Conservation (phyloP, 345 rosid genomes). For the Eucalyptus pumila region DNA sequence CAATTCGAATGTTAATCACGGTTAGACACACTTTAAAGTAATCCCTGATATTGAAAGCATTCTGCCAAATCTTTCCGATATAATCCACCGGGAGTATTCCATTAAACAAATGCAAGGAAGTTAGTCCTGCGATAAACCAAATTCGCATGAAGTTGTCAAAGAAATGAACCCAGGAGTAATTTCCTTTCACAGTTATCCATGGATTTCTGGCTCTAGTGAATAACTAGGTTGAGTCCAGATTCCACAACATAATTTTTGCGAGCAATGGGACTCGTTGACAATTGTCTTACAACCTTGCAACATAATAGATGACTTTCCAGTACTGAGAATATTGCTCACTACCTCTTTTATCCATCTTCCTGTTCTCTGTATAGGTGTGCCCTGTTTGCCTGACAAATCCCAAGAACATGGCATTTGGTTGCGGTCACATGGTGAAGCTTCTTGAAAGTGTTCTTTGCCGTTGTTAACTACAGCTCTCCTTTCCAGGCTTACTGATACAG, state of each 20-base stretch:
- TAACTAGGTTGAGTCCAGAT: neutral
- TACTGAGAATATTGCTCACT: neutral
- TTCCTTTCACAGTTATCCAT: neutral
- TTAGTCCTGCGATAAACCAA: neutral
- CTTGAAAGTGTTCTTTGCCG: neutral
- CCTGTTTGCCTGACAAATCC: constrained; percentile 65
- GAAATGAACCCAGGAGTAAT: neutral
- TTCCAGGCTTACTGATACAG: neutral
- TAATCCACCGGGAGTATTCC: neutral
- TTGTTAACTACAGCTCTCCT: neutral
- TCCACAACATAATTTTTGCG: neutral
- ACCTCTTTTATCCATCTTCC: neutral
- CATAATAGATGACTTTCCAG: neutral
- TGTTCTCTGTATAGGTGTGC: constrained; percentile 41
- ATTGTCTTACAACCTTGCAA: neutral
- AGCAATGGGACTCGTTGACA: neutral
- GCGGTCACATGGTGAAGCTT: constrained; percentile 39
- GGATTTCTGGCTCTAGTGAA: neutral
- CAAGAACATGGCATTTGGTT: constrained; percentile 93
- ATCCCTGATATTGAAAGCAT: neutral
- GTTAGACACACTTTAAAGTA: neutral
- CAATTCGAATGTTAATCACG: neutral
- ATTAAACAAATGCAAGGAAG: neutral
- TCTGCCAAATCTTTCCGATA: neutral
- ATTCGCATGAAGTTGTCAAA: neutral